Base-by-base conservation (phyloP, 192 early-diverging fungal genomes). In the Backusella psychrophila region DNA sequence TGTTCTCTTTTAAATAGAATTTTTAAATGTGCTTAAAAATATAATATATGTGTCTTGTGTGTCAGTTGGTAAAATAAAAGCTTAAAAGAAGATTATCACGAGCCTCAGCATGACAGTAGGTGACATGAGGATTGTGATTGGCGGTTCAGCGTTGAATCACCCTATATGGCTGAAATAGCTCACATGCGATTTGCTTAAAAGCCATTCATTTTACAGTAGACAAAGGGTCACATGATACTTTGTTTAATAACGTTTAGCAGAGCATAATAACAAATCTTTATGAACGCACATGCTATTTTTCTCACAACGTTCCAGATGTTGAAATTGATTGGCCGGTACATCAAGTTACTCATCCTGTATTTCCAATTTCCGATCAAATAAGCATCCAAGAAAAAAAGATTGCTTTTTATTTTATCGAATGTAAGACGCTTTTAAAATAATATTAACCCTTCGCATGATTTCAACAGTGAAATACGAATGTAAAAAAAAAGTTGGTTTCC, bases 21-120 rank as follows among this genome's bases (percentile, higher is more conserved):
- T 29, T 66, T 14, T 31, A 7, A 15, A 29, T 26, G 11, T 34
- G 38, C 9, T 65, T 65, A n/a, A 65, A 26, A n/a, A 65, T 44
- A 44, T 33, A 33, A 33, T 33, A 44, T 44, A 44, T 17, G 14
- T 44, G 42, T 19, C 19, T 49, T 49, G 46, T 63, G 56, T 63
- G 26, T 63, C 56, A 63, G 56, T 63, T 63, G 21, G 11, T 63
- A 49, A 21, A 49, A n/a, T 19, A 49, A 49, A 49, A 33, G 33
- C 33, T 33, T 33, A 33, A 49, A n/a, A 59, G 21, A 63, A 63
- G 56, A 49, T 49, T 71, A 71, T 71, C 70, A 71, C 70, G 70
- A 71, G 70, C 70, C 39, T 71, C 70, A 49, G 41, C 70, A 71
- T 71, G 70, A 71, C 42, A 68, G 35, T 71, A 23, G 21, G 11